A percentile compares a stretch with the other conserved stretches of the same genome.
Evolutionary conservation across 2,329 filamentous ascomycete species (phyloP).

Genomic region (Arthrinium phaeospermum): DNA sequence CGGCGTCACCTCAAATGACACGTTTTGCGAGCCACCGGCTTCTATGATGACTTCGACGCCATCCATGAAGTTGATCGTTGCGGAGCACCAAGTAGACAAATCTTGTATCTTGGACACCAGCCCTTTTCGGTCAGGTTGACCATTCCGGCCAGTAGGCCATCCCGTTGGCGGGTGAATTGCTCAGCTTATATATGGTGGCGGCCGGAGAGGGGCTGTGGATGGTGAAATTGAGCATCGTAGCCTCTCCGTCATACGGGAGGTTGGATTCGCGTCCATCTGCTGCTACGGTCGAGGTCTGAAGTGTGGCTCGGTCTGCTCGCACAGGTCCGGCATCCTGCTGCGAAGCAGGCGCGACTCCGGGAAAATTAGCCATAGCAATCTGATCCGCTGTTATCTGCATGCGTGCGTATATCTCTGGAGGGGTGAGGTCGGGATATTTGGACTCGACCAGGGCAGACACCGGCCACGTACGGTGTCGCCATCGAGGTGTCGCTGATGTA

Average conservation of each 20-base stretch:
- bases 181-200: neutral
- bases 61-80: neutral
- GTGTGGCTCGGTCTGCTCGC: neutral
- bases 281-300: neutral
- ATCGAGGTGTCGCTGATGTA: conserved; percentile 61
- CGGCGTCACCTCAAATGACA: neutral
- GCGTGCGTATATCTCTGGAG: neutral
- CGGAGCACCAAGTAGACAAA: neutral
- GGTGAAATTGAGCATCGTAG: neutral
- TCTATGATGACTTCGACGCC: neutral
- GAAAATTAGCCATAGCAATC: neutral
- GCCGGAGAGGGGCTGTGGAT: neutral
- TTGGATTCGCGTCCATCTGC: neutral
- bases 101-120: neutral
- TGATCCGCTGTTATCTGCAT: neutral
- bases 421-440: conserved; percentile 31
- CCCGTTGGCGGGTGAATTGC: neutral
- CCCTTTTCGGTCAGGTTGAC: neutral
- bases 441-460: conserved; percentile 38
- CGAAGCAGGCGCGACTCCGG: neutral
- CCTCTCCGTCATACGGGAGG: neutral
- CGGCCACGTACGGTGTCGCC: conserved; percentile 54
- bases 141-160: neutral
- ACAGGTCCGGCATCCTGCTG: neutral
- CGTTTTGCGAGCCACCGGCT: neutral